Percentiles rank a stretch among this genome's conserved stretches.
These are phyloP conservation scores for Diaporthe sp. DNA, from an alignment of 2,329 filamentous ascomycete species.

Conservation along the genomic window DNA sequence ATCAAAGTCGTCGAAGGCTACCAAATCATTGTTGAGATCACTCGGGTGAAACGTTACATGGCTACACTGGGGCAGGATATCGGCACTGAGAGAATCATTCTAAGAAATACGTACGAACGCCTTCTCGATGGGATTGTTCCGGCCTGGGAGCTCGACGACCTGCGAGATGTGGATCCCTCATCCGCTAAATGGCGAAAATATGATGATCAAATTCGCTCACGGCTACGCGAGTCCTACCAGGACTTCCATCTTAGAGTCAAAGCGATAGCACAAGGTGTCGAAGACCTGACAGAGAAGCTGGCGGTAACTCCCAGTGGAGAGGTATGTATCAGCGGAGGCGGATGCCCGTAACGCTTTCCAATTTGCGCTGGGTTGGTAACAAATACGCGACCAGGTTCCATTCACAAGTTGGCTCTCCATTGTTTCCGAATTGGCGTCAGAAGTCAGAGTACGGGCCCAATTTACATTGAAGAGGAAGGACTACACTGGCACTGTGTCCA, in stretches of 20 bases:
- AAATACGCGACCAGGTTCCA: background rate
- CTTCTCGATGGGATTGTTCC: background rate
- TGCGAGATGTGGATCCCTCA: background rate
- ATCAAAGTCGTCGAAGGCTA: background rate
- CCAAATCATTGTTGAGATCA: background rate
- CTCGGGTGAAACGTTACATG: background rate
- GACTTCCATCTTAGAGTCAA: background rate
- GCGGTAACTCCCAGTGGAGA: background rate
- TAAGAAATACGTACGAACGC: background rate
- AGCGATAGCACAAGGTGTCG: background rate
- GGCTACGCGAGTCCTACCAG: background rate
- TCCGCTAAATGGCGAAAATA: background rate
- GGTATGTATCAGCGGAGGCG: background rate
- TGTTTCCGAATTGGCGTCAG: background rate
- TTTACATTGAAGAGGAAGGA: conserved; percentile 1
- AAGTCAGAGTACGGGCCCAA: background rate
- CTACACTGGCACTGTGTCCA: background rate
- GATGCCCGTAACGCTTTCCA: background rate
- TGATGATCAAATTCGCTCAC: background rate
- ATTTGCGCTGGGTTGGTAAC: background rate
- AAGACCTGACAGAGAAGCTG: background rate
- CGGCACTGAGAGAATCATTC: background rate
- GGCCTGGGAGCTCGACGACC: background rate
- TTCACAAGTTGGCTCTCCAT: background rate
- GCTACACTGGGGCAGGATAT: background rate